Percentiles rank a stretch among this genome's conserved stretches.
Evolutionary conservation across 768 basidiomycete species (phyloP).

Genomic region (Naganishia randhawae): DNA sequence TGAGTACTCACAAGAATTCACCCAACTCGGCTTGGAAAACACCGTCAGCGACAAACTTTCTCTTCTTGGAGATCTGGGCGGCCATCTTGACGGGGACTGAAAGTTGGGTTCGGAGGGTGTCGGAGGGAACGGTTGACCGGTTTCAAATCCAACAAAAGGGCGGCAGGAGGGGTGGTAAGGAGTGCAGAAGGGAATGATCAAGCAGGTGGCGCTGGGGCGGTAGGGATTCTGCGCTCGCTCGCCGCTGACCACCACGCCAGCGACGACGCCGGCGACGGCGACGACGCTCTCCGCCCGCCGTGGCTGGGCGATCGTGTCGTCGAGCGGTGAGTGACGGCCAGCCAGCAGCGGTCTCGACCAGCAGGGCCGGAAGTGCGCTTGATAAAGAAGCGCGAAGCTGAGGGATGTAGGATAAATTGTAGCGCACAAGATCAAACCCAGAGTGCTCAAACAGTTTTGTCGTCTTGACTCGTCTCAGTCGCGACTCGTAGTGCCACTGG

Average conservation of each 20-base stretch:
- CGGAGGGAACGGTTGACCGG: neutral
- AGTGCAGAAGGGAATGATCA: neutral
- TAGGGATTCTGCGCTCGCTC: neutral
- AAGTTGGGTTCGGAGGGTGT: constrained; percentile 6
- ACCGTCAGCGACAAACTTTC: constrained; percentile 96
- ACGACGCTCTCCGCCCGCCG: neutral
- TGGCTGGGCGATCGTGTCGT: constrained; percentile 5
- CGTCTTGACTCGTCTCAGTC: neutral
- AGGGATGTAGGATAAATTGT: neutral
- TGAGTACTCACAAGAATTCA: constrained; percentile 74
- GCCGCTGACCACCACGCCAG: neutral
- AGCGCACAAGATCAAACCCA: neutral
- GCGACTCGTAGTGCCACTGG: neutral
- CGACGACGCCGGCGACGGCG: neutral
- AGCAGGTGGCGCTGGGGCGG: neutral
- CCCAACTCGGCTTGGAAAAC: constrained; percentile 98
- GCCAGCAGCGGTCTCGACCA: neutral
- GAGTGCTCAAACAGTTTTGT: neutral
- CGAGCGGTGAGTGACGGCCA: neutral
- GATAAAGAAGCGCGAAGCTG: neutral
- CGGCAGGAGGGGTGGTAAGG: neutral
- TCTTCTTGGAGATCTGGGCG: constrained; percentile 82
- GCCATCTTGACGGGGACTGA: constrained; percentile 41
- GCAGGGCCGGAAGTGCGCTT: neutral
- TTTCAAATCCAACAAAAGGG: neutral